Conservation (phyloP, 2,329 filamentous ascomycete genomes). For the Fusarium foetens region DNA sequence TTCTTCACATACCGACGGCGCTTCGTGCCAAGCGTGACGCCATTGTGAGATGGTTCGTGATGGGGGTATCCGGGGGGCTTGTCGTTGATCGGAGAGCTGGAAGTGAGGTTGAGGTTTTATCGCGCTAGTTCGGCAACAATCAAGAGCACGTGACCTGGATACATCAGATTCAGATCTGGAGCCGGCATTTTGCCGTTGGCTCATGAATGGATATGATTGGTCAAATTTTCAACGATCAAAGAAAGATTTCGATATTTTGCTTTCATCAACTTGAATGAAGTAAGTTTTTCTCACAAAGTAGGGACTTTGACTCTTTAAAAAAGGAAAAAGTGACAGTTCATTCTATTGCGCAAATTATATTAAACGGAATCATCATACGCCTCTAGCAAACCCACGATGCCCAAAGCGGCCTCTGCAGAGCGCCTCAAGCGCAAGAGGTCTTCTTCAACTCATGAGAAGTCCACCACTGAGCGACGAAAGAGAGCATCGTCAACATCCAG, state of each 20-base stretch:
- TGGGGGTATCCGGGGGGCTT: slow-evolving; percentile 60
- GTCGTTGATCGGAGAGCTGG: slow-evolving; percentile 58
- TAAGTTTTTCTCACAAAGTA: slow-evolving; percentile 5
- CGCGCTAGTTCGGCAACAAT: slow-evolving; percentile 55
- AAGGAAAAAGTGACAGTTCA: neutral
- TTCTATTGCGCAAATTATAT: neutral
- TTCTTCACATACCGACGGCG: slow-evolving; percentile 81
- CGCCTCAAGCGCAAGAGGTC: slow-evolving; percentile 64
- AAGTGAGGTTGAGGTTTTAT: slow-evolving; percentile 63
- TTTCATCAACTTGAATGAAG: slow-evolving; percentile 34
- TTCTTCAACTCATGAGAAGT: slow-evolving; percentile 54
- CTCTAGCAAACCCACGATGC: slow-evolving; percentile 39
- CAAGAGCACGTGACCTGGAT: slow-evolving; percentile 50
- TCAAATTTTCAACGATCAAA: slow-evolving; percentile 39
- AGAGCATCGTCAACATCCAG: slow-evolving; percentile 57
- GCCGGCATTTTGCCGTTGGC: slow-evolving; percentile 43
- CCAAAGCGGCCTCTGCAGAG: slow-evolving; percentile 40
- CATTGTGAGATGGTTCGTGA: slow-evolving; percentile 79
- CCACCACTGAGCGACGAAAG: slow-evolving; percentile 63
- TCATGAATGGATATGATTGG: slow-evolving; percentile 44
- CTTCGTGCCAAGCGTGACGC: slow-evolving; percentile 96
- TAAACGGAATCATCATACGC: neutral
- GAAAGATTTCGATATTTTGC: slow-evolving; percentile 48
- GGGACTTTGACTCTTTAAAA: neutral
- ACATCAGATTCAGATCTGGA: slow-evolving; percentile 35